phyloP scores from a whole-genome alignment of 1,284 basidiomycete genomes.

The Cutaneotrichosporon sp. region DNA sequence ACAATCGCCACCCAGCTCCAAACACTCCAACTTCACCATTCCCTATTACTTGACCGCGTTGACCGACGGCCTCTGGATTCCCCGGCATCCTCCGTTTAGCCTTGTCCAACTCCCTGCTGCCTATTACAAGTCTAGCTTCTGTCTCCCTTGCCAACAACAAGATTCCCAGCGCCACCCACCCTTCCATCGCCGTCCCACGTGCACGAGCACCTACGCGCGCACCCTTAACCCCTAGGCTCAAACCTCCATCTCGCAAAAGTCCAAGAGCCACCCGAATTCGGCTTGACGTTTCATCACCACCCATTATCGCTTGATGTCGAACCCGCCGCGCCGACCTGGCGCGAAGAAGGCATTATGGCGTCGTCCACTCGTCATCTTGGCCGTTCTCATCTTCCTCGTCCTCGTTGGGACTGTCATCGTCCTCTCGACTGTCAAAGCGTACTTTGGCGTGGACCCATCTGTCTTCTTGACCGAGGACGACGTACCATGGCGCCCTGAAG shows the following conservation, averaged over 20 bases:
- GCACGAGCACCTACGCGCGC: no score
- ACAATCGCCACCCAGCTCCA: no score
- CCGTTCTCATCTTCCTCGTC: slow-evolving; percentile 77
- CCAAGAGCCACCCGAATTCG: background rate
- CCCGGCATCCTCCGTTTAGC: no score
- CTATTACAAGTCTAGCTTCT: no score
- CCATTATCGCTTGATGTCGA: background rate
- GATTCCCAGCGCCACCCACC: no score
- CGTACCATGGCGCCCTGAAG: slow-evolving; percentile 60
- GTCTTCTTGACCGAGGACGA: slow-evolving; percentile 79
- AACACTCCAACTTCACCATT: no score
- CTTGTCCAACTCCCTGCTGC: no score
- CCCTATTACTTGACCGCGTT: no score
- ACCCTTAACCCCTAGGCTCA: background rate
- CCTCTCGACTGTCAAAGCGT: slow-evolving; percentile 84
- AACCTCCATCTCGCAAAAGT: background rate
- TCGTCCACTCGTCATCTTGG: slow-evolving; percentile 62
- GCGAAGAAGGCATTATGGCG: slow-evolving; percentile 21
- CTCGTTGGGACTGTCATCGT: slow-evolving; percentile 88
- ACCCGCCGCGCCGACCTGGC: background rate
- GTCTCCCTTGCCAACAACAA: no score
- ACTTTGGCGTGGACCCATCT: slow-evolving; percentile 74
- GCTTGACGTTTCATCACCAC: background rate
- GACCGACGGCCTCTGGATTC: no score
- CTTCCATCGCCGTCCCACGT: no score